Evolutionary conservation across 2,329 filamentous ascomycete species (phyloP).

Genomic region (Pseudopithomyces maydicus): DNA sequence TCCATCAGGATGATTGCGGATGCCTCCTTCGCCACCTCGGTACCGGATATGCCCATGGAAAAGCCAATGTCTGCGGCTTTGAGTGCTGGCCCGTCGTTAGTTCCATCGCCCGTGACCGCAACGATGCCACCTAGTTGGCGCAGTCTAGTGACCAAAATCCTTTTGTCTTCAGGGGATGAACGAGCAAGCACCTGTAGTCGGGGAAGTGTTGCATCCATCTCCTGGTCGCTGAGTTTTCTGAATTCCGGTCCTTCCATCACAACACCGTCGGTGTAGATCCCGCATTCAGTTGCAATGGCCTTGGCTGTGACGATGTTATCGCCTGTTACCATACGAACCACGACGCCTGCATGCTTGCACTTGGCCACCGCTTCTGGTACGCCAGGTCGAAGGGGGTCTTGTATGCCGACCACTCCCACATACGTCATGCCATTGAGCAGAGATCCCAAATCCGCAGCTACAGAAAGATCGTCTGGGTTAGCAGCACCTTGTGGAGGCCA

Average conservation of each 20-base stretch:
- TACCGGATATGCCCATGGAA: conserved; percentile 80
- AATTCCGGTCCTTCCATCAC: conserved; percentile 79
- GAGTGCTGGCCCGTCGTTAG: conserved; percentile 78
- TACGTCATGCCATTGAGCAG: conserved; percentile 72
- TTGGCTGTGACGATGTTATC: conserved; percentile 77
- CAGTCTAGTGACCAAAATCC: conserved; percentile 71
- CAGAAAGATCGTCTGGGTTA: conserved; percentile 17
- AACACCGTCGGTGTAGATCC: conserved; percentile 70
- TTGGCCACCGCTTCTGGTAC: conserved; percentile 72
- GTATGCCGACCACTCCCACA: conserved; percentile 73
- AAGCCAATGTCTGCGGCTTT: conserved; percentile 81
- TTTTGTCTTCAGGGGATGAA: conserved; percentile 79
- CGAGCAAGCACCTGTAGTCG: conserved; percentile 72
- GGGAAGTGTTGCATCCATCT: conserved; percentile 72
- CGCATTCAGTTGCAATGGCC: conserved; percentile 76
- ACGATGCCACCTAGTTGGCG: conserved; percentile 78
- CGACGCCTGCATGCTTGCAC: conserved; percentile 74
- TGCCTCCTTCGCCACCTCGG: conserved; percentile 80
- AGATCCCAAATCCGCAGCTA: conserved; percentile 64
- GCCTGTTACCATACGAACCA: conserved; percentile 80
- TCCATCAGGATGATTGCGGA: conserved; percentile 86
- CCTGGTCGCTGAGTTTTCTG: conserved; percentile 66
- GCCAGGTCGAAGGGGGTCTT: conserved; percentile 74
- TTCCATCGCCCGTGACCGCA: conserved; percentile 79
- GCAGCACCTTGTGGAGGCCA: conserved; percentile 41